These are phyloP conservation scores for Mrakiaceae sp. DNA, from an alignment of 1,284 basidiomycete species.

Conservation along the genomic window DNA sequence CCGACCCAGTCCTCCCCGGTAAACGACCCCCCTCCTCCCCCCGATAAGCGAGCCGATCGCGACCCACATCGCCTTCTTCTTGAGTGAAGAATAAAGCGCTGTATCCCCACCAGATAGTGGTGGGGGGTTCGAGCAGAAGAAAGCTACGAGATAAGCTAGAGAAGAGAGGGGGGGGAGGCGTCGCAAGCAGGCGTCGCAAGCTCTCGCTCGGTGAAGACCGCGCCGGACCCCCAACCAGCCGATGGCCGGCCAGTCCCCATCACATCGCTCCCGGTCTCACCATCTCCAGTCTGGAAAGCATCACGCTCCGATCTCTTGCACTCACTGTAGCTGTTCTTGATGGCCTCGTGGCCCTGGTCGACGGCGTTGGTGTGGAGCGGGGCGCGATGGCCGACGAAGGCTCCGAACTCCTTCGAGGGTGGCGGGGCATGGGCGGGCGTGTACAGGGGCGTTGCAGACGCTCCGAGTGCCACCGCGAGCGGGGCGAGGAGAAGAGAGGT, in stretches of 20 bases:
- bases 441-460: slow-evolving; percentile 20
- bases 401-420: slow-evolving; percentile 2
- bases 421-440: slow-evolving; percentile 6
- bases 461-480: slow-evolving; percentile 28
- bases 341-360: slow-evolving; percentile 41
- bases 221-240: neutral
- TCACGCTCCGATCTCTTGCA: slow-evolving; percentile 7
- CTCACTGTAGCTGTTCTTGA: slow-evolving; percentile 81
- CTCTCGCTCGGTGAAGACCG: neutral
- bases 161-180: slow-evolving; percentile 28
- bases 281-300: slow-evolving; percentile 24
- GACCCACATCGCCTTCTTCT: neutral
- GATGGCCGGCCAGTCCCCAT: slow-evolving; percentile 41
- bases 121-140: neutral
- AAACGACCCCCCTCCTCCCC: too few relatives aligned
- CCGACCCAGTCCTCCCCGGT: too few relatives aligned
- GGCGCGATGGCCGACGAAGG: slow-evolving; percentile 3
- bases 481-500: slow-evolving; percentile 21
- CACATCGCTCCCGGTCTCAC: slow-evolving; percentile 42
- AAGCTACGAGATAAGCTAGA: slow-evolving; percentile 1
- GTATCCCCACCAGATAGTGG: too few relatives aligned
- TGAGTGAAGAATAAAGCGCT: too few relatives aligned
- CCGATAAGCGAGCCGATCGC: neutral
- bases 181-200: slow-evolving; percentile 28
- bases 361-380: slow-evolving; percentile 33